Percentiles rank a stretch among this genome's conserved stretches.
Evolutionary conservation across 2,329 filamentous ascomycete species (phyloP).

Genomic region (Aspergillus sp.): DNA sequence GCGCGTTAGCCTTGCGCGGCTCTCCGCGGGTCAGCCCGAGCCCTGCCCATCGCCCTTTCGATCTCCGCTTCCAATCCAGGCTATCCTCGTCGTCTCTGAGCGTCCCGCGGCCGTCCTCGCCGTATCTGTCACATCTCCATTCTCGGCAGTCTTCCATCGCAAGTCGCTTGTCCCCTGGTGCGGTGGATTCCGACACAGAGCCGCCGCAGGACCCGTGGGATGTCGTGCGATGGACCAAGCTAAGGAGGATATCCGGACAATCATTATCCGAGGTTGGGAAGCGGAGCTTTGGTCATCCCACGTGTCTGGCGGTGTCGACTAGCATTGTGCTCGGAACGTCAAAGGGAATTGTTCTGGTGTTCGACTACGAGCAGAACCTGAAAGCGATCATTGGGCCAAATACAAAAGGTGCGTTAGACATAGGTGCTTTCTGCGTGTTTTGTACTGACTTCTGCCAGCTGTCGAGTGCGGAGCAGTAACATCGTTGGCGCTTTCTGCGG

Average conservation of each 20-base stretch:
- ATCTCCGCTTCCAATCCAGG: conserved; percentile 85
- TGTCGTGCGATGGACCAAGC: conserved; percentile 87
- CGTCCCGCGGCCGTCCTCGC: conserved; percentile 63
- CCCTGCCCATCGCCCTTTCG: conserved; percentile 83
- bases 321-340: conserved; percentile 85
- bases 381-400: conserved; percentile 90
- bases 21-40: conserved; percentile 64
- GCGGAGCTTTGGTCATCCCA: conserved; percentile 85
- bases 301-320: conserved; percentile 79
- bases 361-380: conserved; percentile 93
- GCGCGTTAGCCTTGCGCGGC: conserved; percentile 58
- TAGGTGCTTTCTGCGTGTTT: background rate
- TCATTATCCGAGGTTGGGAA: conserved; percentile 87
- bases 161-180: conserved; percentile 54
- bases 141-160: conserved; percentile 72
- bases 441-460: conserved; percentile 42
- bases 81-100: conserved; percentile 55
- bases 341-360: conserved; percentile 88
- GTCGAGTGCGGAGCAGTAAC: conserved; percentile 84
- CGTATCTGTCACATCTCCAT: conserved; percentile 64
- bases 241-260: conserved; percentile 80
- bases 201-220: conserved; percentile 82
- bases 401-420: conserved; percentile 59
- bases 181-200: conserved; percentile 55
- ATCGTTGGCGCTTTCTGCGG: conserved; percentile 79